These are phyloP conservation scores for Colletotrichum incanum DNA, from an alignment of 2,329 filamentous ascomycete genomes.

Conservation along the genomic window DNA sequence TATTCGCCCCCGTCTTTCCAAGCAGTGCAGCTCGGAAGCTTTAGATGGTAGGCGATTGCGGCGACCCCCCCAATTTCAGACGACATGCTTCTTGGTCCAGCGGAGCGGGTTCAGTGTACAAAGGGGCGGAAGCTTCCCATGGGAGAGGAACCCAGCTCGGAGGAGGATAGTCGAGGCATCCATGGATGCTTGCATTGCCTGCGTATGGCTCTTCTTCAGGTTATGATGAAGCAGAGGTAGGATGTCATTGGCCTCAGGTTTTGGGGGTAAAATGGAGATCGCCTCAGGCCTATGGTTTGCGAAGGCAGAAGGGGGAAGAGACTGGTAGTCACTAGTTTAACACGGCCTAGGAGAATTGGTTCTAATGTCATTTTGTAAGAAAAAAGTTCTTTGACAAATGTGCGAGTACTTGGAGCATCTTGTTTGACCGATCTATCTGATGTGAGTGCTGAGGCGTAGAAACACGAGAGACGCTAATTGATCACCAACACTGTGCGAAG, in stretches of 20 bases:
- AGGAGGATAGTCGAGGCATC: constrained; percentile 12
- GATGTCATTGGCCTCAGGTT: constrained; percentile 26
- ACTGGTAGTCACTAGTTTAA: constrained; percentile 40
- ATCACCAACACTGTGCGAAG: constrained; percentile 5
- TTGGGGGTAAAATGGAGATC: constrained; percentile 27
- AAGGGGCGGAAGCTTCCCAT: constrained; percentile 23
- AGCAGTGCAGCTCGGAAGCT: constrained; percentile 28
- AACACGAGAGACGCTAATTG: not conserved
- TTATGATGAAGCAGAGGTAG: constrained; percentile 39
- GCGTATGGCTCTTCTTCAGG: constrained; percentile 30
- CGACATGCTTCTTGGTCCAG: constrained; percentile 21
- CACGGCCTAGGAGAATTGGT: constrained; percentile 33
- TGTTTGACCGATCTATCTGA: not conserved
- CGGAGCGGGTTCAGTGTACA: constrained; percentile 37
- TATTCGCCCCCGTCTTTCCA: constrained; percentile 27
- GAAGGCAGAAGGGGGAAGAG: constrained; percentile 23
- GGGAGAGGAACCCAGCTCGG: constrained; percentile 23
- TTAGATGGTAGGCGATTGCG: constrained; percentile 25
- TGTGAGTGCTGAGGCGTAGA: not conserved
- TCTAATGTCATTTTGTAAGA: constrained; percentile 32
- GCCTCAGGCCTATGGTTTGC: constrained; percentile 29
- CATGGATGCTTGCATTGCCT: constrained; percentile 18
- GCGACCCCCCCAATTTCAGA: constrained; percentile 22
- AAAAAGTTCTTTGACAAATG: not conserved
- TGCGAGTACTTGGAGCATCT: not conserved